Percentiles rank a stretch among this genome's conserved stretches.
phyloP scores from a whole-genome alignment of 352 stramenopile genomes.

The Aphanomyces cochlioides region DNA sequence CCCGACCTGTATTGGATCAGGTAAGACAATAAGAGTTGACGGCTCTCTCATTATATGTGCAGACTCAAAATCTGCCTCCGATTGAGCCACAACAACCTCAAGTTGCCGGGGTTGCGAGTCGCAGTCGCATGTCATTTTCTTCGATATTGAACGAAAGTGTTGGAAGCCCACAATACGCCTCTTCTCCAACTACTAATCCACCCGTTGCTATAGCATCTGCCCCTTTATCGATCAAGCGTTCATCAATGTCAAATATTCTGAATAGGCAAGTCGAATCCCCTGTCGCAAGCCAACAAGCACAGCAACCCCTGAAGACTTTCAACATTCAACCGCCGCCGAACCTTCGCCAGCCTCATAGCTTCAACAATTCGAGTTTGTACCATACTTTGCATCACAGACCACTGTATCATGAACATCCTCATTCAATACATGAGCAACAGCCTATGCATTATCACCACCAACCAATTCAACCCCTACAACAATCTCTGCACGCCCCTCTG shows the following conservation, averaged over 20 bases:
- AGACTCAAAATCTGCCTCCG: too few relatives aligned
- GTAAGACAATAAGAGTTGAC: not conserved
- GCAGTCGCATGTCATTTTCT: conserved; percentile 86
- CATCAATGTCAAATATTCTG: conserved; percentile 19
- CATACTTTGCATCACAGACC: conserved; percentile 8
- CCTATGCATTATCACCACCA: conserved; percentile 28
- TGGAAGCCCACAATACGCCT: conserved; percentile 18
- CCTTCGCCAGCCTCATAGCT: conserved; percentile 32
- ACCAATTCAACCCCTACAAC: conserved; percentile 34
- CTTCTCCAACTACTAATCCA: conserved; percentile 12
- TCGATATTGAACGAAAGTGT: conserved; percentile 76
- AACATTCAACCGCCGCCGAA: conserved; percentile 35
- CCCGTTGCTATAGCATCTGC: conserved; percentile 10
- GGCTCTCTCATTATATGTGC: too few relatives aligned
- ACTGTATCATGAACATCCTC: conserved; percentile 7
- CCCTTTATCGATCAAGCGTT: conserved; percentile 7
- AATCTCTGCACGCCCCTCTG: not conserved
- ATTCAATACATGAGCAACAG: conserved; percentile 24
- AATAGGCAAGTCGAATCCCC: conserved; percentile 13
- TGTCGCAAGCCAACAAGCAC: not conserved
- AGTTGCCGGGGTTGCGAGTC: not conserved
- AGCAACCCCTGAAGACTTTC: not conserved
- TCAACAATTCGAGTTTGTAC: conserved; percentile 24
- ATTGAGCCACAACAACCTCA: too few relatives aligned
- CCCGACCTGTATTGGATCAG: not conserved